A percentile compares a stretch with the other conserved stretches of the same genome.
These are phyloP conservation scores for Inga oerstediana DNA, from an alignment of 306 rosid species.

Conservation along the genomic window DNA sequence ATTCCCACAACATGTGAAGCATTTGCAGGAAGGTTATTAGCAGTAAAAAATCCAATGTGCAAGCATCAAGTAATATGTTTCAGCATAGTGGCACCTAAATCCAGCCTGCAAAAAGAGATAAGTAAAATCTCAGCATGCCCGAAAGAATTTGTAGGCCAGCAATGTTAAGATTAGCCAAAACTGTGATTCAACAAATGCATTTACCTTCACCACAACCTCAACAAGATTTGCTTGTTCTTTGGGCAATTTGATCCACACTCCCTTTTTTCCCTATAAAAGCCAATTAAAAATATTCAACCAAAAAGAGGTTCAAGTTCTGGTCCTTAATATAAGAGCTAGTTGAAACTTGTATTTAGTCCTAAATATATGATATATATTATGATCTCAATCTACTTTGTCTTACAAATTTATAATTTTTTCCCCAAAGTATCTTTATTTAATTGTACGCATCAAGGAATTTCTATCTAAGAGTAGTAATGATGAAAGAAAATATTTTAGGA, in stretches of 20 bases:
- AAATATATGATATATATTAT: too few species aligned
- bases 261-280: constrained; percentile 64
- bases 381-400: too few species aligned
- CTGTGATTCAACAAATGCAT: not conserved
- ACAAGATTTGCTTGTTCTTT: constrained; percentile 63
- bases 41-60: constrained; percentile 66
- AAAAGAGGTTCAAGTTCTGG: too few species aligned
- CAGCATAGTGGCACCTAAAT: constrained; percentile 84
- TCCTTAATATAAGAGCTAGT: too few species aligned
- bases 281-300: too few species aligned
- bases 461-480: too few species aligned
- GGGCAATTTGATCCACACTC: constrained; percentile 77
- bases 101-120: constrained; percentile 59
- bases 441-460: too few species aligned
- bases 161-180: constrained; percentile 5
- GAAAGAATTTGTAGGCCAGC: not conserved
- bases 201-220: constrained; percentile 65
- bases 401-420: too few species aligned
- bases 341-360: too few species aligned
- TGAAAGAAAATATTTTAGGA: too few species aligned
- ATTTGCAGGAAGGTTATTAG: constrained; percentile 63
- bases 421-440: too few species aligned
- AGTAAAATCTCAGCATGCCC: not conserved
- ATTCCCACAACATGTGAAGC: constrained; percentile 85
- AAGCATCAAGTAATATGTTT: constrained; percentile 79